phyloP scores from a whole-genome alignment of 1,139 yeast genomes.

The Insectozyma bohioensis region DNA sequence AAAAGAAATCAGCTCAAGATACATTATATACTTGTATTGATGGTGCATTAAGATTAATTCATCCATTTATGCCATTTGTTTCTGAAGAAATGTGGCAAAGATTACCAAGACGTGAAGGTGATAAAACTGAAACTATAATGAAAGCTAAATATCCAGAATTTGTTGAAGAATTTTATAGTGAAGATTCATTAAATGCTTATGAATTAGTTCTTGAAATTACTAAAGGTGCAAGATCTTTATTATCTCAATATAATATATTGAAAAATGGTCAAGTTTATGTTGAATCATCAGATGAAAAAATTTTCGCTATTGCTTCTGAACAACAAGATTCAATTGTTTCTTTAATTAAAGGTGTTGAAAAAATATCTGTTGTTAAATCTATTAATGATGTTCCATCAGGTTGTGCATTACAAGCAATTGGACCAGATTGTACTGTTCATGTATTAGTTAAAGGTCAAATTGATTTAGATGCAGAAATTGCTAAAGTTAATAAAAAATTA shows the following conservation, averaged over 20 bases:
- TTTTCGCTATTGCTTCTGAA: conserved; percentile 53
- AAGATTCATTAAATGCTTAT: conserved; percentile 67
- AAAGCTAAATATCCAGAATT: conserved; percentile 78
- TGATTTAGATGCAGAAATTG: conserved; percentile 86
- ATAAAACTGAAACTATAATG: conserved; percentile 67
- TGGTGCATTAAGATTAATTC: conserved; percentile 86
- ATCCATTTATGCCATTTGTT: conserved; percentile 97
- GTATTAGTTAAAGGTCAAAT: conserved; percentile 92
- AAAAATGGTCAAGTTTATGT: conserved; percentile 86
- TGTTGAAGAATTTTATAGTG: conserved; percentile 58
- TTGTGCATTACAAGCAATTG: conserved; percentile 81
- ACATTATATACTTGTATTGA: conserved; percentile 92
- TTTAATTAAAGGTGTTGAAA: conserved; percentile 85
- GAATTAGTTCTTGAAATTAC: conserved; percentile 84
- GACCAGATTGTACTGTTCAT: conserved; percentile 81
- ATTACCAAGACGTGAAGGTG: conserved; percentile 82
- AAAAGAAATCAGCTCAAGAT: conserved; percentile 87
- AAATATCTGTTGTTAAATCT: conserved; percentile 58
- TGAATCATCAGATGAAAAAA: conserved; percentile 56
- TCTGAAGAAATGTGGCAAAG: conserved; percentile 99
- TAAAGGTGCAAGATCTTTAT: conserved; percentile 87
- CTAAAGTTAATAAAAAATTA: conserved; percentile 78
- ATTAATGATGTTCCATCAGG: conserved; percentile 73
- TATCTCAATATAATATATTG: conserved; percentile 84
- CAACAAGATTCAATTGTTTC: conserved; percentile 87